phyloP scores from a whole-genome alignment of 2,329 filamentous ascomycete genomes.

The Fusarium virguliforme region DNA sequence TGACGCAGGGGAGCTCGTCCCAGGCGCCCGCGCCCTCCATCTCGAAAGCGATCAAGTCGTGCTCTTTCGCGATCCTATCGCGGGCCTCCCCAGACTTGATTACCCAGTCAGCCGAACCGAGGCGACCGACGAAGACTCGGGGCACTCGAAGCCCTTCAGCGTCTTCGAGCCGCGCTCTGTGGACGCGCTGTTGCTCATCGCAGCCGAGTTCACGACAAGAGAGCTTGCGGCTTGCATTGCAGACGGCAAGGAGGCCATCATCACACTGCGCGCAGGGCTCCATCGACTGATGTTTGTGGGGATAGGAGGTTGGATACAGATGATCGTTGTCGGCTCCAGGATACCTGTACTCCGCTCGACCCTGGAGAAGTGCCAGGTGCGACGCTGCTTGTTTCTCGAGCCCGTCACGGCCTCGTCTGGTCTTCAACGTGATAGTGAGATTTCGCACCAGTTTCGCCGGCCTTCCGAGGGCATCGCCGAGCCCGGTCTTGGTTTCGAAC shows the following conservation, averaged over 20 bases:
- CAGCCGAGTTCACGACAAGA: slow-evolving; percentile 24
- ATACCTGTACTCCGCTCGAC: slow-evolving; percentile 36
- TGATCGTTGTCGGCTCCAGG: slow-evolving; percentile 49
- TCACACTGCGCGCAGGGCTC: not conserved
- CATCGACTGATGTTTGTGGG: slow-evolving; percentile 19
- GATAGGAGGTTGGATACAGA: slow-evolving; percentile 34
- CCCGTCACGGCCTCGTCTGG: not conserved
- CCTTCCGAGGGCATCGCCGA: slow-evolving; percentile 45
- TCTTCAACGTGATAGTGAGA: not conserved
- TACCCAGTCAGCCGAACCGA: slow-evolving; percentile 59
- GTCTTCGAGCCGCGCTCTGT: not conserved
- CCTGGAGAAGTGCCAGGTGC: not conserved
- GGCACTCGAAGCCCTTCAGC: slow-evolving; percentile 9
- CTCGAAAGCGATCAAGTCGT: slow-evolving; percentile 50
- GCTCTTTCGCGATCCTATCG: slow-evolving; percentile 51
- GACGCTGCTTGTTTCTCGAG: slow-evolving; percentile 12
- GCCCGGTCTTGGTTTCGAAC: slow-evolving; percentile 47
- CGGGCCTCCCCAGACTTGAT: slow-evolving; percentile 57
- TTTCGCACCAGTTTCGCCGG: slow-evolving; percentile 2
- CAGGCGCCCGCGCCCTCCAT: slow-evolving; percentile 56
- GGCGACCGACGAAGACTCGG: slow-evolving; percentile 54
- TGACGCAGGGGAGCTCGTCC: slow-evolving; percentile 56
- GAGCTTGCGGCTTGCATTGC: not conserved
- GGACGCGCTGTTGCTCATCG: not conserved
- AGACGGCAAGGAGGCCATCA: not conserved